Evolutionary conservation across 139 green algal species (phyloP).

Genomic region (Axilococcus clingmanii): DNA sequence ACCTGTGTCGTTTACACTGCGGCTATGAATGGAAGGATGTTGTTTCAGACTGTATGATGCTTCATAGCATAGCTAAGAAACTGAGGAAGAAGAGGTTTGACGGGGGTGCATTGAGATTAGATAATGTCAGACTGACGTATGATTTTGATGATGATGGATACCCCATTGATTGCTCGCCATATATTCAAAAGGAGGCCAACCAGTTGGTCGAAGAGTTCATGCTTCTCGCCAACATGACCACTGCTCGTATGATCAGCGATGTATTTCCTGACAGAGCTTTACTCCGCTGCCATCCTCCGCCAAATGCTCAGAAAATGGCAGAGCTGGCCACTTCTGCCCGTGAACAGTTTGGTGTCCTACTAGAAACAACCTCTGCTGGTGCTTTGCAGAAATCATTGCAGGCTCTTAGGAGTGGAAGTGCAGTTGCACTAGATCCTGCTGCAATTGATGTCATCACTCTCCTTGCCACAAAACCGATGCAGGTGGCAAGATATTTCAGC

Average conservation of each 20-base stretch:
- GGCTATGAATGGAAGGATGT: slow-evolving; percentile 57
- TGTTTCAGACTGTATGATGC: slow-evolving; percentile 42
- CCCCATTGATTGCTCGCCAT: slow-evolving; percentile 26
- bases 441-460: slow-evolving; percentile 48
- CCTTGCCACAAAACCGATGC: slow-evolving; percentile 85
- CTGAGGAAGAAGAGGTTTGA: slow-evolving; percentile 39
- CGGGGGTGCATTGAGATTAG: slow-evolving; percentile 61
- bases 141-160: slow-evolving; percentile 62
- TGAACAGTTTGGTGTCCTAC: slow-evolving; percentile 25
- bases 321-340: slow-evolving; percentile 29
- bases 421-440: not conserved
- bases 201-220: slow-evolving; percentile 96
- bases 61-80: slow-evolving; percentile 52
- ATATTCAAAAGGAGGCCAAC: slow-evolving; percentile 61
- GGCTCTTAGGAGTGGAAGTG: slow-evolving; percentile 18
- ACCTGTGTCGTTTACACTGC: slow-evolving; percentile 31
- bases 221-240: slow-evolving; percentile 89
- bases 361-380: slow-evolving; percentile 34
- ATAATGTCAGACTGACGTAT: slow-evolving; percentile 75
- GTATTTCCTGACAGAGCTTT: slow-evolving; percentile 61
- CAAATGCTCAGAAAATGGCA: slow-evolving; percentile 47
- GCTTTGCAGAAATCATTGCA: slow-evolving; percentile 38
- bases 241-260: slow-evolving; percentile 58
- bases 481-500: slow-evolving; percentile 83
- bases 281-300: slow-evolving; percentile 55